These are phyloP conservation scores for Aegilops sharonensis DNA, from an alignment of 176 grass and related monocot species.

Conservation along the genomic window DNA sequence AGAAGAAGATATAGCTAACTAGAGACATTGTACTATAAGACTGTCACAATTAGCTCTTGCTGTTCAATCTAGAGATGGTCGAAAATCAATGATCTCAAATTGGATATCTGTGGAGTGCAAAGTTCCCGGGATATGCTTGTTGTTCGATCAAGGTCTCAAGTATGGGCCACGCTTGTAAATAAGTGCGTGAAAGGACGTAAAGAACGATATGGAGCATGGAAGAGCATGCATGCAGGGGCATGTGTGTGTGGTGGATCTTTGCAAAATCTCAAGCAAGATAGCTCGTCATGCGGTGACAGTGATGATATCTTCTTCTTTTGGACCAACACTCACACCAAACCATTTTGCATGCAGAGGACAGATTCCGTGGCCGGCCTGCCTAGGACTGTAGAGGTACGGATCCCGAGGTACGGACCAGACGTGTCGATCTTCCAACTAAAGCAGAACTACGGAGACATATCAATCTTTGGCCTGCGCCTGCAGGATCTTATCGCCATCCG, in stretches of 20 bases:
- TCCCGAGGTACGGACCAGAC: background rate
- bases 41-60: too few species aligned
- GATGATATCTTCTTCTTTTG: conserved; percentile 9
- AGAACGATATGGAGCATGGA: background rate
- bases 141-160: background rate
- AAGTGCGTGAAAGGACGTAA: background rate
- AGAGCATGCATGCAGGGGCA: background rate
- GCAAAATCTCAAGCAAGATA: background rate
- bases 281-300: background rate
- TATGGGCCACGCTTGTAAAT: background rate
- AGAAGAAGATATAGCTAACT: too few species aligned
- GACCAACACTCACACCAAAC: background rate
- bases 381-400: too few species aligned
- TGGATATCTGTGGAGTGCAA: background rate
- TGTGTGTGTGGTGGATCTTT: background rate
- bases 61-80: too few species aligned
- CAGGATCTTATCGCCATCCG: background rate
- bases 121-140: conserved; percentile 4
- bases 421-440: background rate
- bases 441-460: background rate
- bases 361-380: background rate
- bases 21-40: too few species aligned
- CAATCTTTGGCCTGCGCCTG: background rate
- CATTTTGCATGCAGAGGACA: background rate
- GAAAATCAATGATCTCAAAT: too few species aligned